Conservation (phyloP, 2,329 filamentous ascomycete genomes). For the Phialemoniopsis sp. region DNA sequence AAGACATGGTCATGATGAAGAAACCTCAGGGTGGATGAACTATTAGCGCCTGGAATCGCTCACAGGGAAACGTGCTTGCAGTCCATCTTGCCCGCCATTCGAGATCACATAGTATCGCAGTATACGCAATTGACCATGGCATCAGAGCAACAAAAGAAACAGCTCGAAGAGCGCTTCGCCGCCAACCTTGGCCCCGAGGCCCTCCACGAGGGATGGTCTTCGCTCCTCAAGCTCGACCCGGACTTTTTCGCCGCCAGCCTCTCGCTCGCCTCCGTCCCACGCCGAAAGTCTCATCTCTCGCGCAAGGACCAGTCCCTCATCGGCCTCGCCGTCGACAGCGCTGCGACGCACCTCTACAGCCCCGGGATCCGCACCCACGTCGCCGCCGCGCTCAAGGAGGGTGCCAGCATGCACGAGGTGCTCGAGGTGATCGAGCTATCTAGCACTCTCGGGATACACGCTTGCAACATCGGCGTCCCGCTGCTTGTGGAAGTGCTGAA, state of each 20-base stretch:
- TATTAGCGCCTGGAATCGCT: too few relatives aligned
- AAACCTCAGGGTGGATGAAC: too few relatives aligned
- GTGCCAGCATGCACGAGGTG: constrained; percentile 34
- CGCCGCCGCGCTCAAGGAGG: constrained; percentile 27
- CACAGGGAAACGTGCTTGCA: too few relatives aligned
- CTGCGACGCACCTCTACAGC: constrained; percentile 36
- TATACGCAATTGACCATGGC: constrained; percentile 8
- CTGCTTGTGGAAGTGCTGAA: constrained; percentile 39
- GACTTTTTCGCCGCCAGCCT: constrained; percentile 18
- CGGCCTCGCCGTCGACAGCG: constrained; percentile 34
- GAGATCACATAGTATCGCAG: not conserved
- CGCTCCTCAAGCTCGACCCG: constrained; percentile 15
- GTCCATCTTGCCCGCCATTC: too few relatives aligned
- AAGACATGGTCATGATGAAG: too few relatives aligned
- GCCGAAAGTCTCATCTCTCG: constrained; percentile 22
- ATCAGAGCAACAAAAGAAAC: constrained; percentile 7
- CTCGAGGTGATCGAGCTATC: constrained; percentile 39
- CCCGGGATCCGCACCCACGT: constrained; percentile 36
- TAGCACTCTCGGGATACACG: constrained; percentile 39
- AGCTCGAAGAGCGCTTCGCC: constrained; percentile 13
- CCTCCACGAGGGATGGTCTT: constrained; percentile 18
- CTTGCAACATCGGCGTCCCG: constrained; percentile 39
- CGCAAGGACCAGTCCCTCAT: constrained; percentile 36
- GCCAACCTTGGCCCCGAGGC: constrained; percentile 11
- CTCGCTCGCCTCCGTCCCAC: constrained; percentile 17